These are phyloP conservation scores for Haplosporangium sp. DNA, from an alignment of 371 early-diverging fungal genomes.

Conservation along the genomic window DNA sequence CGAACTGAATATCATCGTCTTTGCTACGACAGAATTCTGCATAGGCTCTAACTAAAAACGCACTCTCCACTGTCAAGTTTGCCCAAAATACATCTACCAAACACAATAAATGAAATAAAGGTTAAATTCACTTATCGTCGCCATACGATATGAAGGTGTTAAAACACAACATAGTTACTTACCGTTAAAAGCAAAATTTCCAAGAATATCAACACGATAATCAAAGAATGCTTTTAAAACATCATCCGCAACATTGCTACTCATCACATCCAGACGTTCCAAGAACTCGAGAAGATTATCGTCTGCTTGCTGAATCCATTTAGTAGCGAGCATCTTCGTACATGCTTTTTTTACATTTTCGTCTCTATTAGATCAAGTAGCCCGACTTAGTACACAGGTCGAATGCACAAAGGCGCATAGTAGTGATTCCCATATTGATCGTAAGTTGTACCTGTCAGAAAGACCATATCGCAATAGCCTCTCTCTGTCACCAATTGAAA, in stretches of 20 bases:
- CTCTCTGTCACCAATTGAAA: slow-evolving; percentile 79
- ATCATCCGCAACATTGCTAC: slow-evolving; percentile 74
- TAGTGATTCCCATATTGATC: not conserved
- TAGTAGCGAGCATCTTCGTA: slow-evolving; percentile 75
- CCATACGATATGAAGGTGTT: not conserved
- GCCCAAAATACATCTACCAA: slow-evolving; percentile 78
- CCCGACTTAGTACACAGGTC: not conserved
- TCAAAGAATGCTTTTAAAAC: slow-evolving; percentile 76
- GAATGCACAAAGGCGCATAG: no score
- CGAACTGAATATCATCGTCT: slow-evolving; percentile 66
- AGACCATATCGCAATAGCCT: slow-evolving; percentile 80
- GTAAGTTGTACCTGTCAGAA: slow-evolving; percentile 67
- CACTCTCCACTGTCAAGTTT: slow-evolving; percentile 81
- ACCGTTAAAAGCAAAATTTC: slow-evolving; percentile 69
- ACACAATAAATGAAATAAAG: not conserved
- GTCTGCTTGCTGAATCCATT: slow-evolving; percentile 83
- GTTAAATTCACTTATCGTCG: not conserved
- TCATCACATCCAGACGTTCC: slow-evolving; percentile 84
- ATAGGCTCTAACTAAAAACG: slow-evolving; percentile 77
- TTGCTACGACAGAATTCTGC: slow-evolving; percentile 64
- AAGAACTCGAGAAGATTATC: slow-evolving; percentile 85
- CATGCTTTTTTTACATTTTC: slow-evolving; percentile 79
- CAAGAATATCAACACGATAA: slow-evolving; percentile 74
- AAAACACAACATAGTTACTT: not conserved
- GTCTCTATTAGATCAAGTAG: slow-evolving; percentile 62